Evolutionary conservation across 179 eudicot species (phyloP), one percentile per base, ranked within the genome.

Genomic region (Sideroxylon spinosum): DNA sequence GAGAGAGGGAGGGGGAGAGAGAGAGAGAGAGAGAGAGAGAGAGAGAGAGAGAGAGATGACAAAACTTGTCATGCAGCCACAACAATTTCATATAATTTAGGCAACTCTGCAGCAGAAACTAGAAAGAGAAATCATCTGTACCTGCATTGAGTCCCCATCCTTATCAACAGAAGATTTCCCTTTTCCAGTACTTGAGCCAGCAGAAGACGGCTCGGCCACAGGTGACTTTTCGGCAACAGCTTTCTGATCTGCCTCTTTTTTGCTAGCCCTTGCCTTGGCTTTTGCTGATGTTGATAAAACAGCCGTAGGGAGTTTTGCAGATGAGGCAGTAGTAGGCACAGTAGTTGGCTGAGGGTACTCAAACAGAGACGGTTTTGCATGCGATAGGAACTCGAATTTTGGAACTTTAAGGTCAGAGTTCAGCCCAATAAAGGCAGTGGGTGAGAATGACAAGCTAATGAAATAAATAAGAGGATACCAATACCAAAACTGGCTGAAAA

Each of bases 391-490:
- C 76, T 95, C 98, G 71, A 95, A 93, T 78, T 79, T 92, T 46
- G 99, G 99, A 65, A 90, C 92, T 93, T 95, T 95, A 81, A 95
- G 80, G 85, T 93, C 95, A 78, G 88, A 86, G 84, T 93, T 95
- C 69, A 95, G 86, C 70, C 98, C 98, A 76, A 95, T 87, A 29
- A 95, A 87, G 22, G 98, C 98, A 26, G 98, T 93, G 1, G 98
- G 98, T 1, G 98, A 95, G 81, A 95, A 95, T 59, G 99, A 82
- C 85, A 95, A 83, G 86, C 99, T 95, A 60, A 93, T 81, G 86
- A 93, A 95, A 78, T 95, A 95, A 25, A 87, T 95, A 32, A 95
- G 98, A 20, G 99, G 99, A 80, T 95, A 95, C 99, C 99, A 95
- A 73, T 91, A 95, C 99, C 99, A 95, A 81, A 91, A 95, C 81